Conservation (phyloP, 2,329 filamentous ascomycete genomes). For the Parastagonospora avenae region DNA sequence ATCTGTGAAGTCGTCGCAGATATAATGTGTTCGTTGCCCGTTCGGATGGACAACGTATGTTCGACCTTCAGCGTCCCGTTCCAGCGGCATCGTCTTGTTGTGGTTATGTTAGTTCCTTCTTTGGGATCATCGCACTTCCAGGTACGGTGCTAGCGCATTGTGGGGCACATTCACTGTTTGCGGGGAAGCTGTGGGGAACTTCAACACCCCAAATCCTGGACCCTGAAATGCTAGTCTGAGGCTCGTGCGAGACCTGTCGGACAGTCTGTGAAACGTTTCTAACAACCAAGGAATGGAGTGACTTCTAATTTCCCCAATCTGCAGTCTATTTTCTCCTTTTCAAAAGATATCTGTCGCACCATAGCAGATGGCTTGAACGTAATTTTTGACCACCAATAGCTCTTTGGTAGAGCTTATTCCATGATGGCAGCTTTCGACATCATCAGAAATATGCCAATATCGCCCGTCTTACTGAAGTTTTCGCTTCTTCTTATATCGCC, state of each 20-base stretch:
- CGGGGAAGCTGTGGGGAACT: conserved; percentile 11
- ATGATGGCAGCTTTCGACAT: conserved; percentile 15
- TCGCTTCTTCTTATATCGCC: conserved; percentile 18
- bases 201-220: not conserved
- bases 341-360: no score
- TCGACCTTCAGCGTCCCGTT: conserved; percentile 22
- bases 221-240: no score
- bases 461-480: conserved; percentile 16
- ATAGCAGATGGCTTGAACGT: no score
- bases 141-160: not conserved
- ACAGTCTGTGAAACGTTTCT: no score
- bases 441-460: conserved; percentile 1
- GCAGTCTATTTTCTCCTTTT: no score
- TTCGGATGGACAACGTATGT: conserved; percentile 37
- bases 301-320: no score
- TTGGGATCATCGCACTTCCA: not conserved
- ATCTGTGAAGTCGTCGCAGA: conserved; percentile 32
- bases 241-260: no score
- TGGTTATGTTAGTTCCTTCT: not conserved
- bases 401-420: not conserved
- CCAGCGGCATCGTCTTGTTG: conserved; percentile 22
- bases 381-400: not conserved
- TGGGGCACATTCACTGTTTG: conserved; percentile 12
- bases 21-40: conserved; percentile 40
- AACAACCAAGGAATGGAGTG: no score